A percentile compares a stretch with the other conserved stretches of the same genome.
These are phyloP conservation scores for Zizania palustris DNA, from an alignment of 202 grass and related monocot species.

Conservation along the genomic window DNA sequence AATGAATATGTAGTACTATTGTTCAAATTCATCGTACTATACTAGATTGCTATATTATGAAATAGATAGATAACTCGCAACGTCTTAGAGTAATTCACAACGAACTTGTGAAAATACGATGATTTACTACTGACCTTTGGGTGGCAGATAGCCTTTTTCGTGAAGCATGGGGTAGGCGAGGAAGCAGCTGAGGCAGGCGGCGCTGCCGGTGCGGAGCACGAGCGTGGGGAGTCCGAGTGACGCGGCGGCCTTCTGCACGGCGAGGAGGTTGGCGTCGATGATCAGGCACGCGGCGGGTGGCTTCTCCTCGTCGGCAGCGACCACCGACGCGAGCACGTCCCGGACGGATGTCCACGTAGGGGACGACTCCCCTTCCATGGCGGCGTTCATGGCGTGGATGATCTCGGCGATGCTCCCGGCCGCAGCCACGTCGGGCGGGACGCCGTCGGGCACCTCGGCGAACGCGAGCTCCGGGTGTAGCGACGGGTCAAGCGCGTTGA, in stretches of 20 bases:
- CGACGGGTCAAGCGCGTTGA: constrained; percentile 36
- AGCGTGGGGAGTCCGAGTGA: constrained; percentile 1
- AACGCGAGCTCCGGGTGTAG: constrained; percentile 45
- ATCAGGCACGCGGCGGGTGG: constrained; percentile 38
- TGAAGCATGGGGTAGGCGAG: constrained; percentile 41
- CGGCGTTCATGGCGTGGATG: constrained; percentile 49
- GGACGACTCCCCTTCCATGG: constrained; percentile 23
- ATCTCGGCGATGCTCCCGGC: background rate
- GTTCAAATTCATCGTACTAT: too few species aligned
- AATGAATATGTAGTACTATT: too few species aligned
- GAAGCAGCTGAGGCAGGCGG: constrained; percentile 27
- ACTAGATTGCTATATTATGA: too few species aligned
- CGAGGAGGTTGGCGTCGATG: constrained; percentile 45
- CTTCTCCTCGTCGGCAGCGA: background rate
- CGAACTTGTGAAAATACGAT: background rate
- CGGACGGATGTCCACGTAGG: background rate
- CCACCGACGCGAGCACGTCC: constrained; percentile 7
- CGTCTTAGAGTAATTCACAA: background rate
- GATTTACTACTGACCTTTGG: constrained; percentile 21
- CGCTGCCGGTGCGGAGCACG: constrained; percentile 51
- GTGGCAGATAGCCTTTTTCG: constrained; percentile 51
- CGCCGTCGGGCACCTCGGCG: constrained; percentile 24
- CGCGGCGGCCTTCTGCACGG: constrained; percentile 31
- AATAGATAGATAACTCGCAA: too few species aligned
- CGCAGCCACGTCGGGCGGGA: constrained; percentile 4